Conservation (phyloP, 768 basidiomycete species). For the Psilocybe sp. region DNA sequence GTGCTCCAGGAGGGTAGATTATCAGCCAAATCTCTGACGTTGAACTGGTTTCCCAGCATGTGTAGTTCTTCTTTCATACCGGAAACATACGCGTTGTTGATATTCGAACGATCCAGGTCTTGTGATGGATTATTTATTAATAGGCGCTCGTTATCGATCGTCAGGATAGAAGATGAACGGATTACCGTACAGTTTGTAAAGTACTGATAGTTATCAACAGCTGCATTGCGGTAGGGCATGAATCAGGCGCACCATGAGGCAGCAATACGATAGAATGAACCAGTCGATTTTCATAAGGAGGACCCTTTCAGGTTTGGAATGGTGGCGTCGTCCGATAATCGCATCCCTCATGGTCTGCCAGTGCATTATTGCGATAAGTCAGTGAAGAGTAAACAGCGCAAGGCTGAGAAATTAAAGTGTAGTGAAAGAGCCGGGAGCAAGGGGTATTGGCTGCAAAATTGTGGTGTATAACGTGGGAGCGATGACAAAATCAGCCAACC, state of each 20-base stretch:
- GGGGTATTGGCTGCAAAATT: not conserved
- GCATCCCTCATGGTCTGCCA: slow-evolving; percentile 1
- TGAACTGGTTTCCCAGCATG: slow-evolving; percentile 64
- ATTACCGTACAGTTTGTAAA: slow-evolving; percentile 68
- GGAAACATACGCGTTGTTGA: slow-evolving; percentile 75
- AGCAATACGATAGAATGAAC: slow-evolving; percentile 71
- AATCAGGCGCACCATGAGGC: slow-evolving; percentile 50
- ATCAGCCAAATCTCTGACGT: slow-evolving; percentile 31
- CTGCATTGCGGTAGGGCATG: not conserved
- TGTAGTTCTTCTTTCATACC: slow-evolving; percentile 73
- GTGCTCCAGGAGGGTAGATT: not conserved
- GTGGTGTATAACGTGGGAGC: not conserved
- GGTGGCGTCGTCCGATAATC: slow-evolving; percentile 34
- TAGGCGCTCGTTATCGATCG: not conserved
- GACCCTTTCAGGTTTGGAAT: slow-evolving; percentile 40
- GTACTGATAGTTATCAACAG: slow-evolving; percentile 37
- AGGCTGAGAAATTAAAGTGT: not conserved
- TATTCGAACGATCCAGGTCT: slow-evolving; percentile 70
- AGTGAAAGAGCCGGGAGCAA: not conserved
- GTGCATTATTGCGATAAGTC: not conserved
- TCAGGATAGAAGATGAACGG: slow-evolving; percentile 4
- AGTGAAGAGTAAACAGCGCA: too few relatives aligned
- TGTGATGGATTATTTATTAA: slow-evolving; percentile 3
- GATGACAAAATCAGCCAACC: not conserved
- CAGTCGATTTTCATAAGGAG: slow-evolving; percentile 62